Evolutionary conservation across 2,329 filamentous ascomycete genomes (phyloP).

Genomic region (Cladosporium velox): DNA sequence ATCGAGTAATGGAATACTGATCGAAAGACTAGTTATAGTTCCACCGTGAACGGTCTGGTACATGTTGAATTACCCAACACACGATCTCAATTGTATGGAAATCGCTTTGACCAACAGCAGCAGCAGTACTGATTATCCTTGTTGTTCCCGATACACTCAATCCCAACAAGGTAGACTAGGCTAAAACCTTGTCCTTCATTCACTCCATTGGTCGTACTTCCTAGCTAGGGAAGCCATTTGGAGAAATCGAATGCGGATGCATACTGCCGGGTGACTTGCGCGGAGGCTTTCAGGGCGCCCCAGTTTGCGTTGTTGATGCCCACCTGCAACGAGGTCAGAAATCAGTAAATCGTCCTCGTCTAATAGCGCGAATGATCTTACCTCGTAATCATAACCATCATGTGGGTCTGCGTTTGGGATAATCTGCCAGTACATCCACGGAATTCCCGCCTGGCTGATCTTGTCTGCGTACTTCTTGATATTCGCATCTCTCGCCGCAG

Average conservation of each 20-base stretch:
- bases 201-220: too few relatives aligned
- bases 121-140: too few relatives aligned
- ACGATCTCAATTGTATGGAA: neutral
- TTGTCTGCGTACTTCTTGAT: conserved; percentile 34
- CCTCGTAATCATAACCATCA: conserved; percentile 38
- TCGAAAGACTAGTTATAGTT: too few relatives aligned
- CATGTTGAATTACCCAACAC: neutral
- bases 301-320: conserved; percentile 31
- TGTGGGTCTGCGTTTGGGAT: conserved; percentile 38
- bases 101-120: too few relatives aligned
- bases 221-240: conserved; percentile 15
- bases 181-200: too few relatives aligned
- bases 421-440: conserved; percentile 42
- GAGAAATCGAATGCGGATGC: conserved; percentile 23
- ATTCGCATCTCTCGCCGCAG: conserved; percentile 30
- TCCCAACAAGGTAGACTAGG: too few relatives aligned
- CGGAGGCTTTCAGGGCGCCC: conserved; percentile 25
- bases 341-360: neutral
- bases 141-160: too few relatives aligned
- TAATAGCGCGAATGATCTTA: conserved; percentile 23
- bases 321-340: neutral
- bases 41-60: too few relatives aligned
- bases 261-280: conserved; percentile 7
- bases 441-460: conserved; percentile 37
- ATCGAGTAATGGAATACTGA: too few relatives aligned